Conservation (phyloP, 78 protist genomes). For the Carpediemonas membranifera region DNA sequence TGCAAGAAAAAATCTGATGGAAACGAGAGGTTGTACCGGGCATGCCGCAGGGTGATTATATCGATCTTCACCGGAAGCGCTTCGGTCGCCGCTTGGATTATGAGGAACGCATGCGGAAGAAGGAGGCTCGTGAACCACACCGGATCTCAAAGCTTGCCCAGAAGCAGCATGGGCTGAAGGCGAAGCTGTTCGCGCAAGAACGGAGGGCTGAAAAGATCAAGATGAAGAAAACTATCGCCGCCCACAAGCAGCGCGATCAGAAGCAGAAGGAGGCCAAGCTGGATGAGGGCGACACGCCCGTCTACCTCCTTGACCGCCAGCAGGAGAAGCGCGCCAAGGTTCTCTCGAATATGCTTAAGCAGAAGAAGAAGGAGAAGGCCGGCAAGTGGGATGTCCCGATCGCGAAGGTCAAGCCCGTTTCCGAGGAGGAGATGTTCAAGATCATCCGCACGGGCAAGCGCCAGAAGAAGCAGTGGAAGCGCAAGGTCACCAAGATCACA, state of each 20-base stretch:
- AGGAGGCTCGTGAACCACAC: slow-evolving; percentile 13
- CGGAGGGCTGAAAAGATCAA: slow-evolving; percentile 16
- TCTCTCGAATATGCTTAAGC: slow-evolving; percentile 17
- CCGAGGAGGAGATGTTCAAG: slow-evolving; percentile 88
- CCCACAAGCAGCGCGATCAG: background rate
- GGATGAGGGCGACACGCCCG: slow-evolving; percentile 10
- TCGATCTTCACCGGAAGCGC: slow-evolving; percentile 16
- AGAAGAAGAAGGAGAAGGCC: slow-evolving; percentile 26
- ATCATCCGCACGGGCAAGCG: slow-evolving; percentile 88
- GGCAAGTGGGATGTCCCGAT: too few species aligned
- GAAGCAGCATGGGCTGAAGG: slow-evolving; percentile 1
- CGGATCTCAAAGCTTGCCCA: slow-evolving; percentile 2
- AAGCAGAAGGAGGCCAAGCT: background rate
- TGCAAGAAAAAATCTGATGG: too few species aligned
- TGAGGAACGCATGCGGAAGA: slow-evolving; percentile 5
- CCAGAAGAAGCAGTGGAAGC: slow-evolving; percentile 87
- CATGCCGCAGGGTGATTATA: slow-evolving; percentile 24
- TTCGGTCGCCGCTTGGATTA: slow-evolving; percentile 3
- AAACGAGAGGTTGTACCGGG: too few species aligned
- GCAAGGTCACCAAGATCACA: slow-evolving; percentile 90
- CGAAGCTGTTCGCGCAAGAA: slow-evolving; percentile 17
- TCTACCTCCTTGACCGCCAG: slow-evolving; percentile 10
- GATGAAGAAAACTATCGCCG: slow-evolving; percentile 5
- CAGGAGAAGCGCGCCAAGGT: slow-evolving; percentile 3
- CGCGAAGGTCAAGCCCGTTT: slow-evolving; percentile 78